Base-by-base conservation (phyloP, 306 rosid species). In the Neltuma alba region DNA sequence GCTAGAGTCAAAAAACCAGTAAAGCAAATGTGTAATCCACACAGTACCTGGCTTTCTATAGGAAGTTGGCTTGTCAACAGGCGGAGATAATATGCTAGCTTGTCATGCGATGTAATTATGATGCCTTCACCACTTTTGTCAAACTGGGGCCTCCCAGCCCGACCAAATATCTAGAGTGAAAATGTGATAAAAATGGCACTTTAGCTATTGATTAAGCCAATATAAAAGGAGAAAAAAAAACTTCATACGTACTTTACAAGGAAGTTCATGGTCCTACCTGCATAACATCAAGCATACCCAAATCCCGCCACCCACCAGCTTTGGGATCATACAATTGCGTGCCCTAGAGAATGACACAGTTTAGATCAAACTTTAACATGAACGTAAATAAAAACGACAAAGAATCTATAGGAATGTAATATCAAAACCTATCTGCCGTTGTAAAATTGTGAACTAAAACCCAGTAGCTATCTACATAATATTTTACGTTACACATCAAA, bases 221-320 rank as follows among this genome's bases (percentile, higher is more conserved):
- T 41, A 21, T 42, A 14, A 83, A 61, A 83, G n/a, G n/a, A n/a
- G n/a, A 60, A 18, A 58, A 47, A 70, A 20, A 37, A n/a, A 25
- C 70, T 72, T 72, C 48, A 70, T 58, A 75, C 45, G 28, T 72
- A 54, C 76, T 33, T 78, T 28, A 38, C 27, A 69, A 67, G 28
- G 71, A 81, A 78, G 60, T 70, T 62, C 77, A 33, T 62, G 61
- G 76, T 72, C 80, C 80, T 64, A 88, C 98, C 93, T 94, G 97
- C 99, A 94, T 94, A 81, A 94, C 99, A 87, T 94, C 99, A 74
- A 94, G 99, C 99, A 94, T 94, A 76, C 99, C 99, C 55, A 94
- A 89, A 84, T 94, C 99, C 77, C 87, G 84, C 97, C 97, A 94
- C 40, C 99, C 99, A 84, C 99, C 99, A 81, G 99, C 99, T 89